These are phyloP conservation scores for Colletotrichum falcatum DNA, from an alignment of 2,329 filamentous ascomycete genomes.

Conservation along the genomic window DNA sequence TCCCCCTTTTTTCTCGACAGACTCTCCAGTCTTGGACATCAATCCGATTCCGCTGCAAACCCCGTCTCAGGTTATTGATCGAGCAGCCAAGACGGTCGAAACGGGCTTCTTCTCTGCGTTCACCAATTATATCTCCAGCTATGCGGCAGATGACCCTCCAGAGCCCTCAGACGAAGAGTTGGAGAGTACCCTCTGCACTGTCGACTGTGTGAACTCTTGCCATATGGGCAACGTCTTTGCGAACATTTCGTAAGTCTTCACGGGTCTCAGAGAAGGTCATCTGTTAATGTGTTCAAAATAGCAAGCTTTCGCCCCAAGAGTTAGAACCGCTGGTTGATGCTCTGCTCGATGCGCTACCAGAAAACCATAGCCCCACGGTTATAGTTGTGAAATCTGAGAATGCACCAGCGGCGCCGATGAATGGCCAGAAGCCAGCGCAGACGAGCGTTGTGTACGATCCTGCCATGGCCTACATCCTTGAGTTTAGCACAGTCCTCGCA, in stretches of 20 bases:
- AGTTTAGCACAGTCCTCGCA: constrained; percentile 86
- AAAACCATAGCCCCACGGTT: constrained; percentile 80
- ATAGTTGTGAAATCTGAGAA: constrained; percentile 92
- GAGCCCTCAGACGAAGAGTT: constrained; percentile 98
- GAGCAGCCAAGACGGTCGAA: constrained; percentile 81
- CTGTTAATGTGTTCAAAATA: constrained; percentile 43
- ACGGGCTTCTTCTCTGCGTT: constrained; percentile 92
- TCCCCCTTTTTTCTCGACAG: constrained; percentile 77
- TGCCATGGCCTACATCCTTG: constrained; percentile 87
- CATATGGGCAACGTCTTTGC: constrained; percentile 84
- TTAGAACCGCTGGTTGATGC: constrained; percentile 68
- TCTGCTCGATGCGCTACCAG: constrained; percentile 86
- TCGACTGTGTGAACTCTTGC: constrained; percentile 94
- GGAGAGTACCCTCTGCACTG: constrained; percentile 92
- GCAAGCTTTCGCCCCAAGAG: constrained; percentile 53
- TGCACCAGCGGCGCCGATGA: constrained; percentile 70
- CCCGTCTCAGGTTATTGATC: constrained; percentile 92
- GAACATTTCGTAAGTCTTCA: constrained; percentile 77
- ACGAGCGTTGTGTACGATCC: constrained; percentile 82
- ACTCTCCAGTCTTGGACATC: constrained; percentile 75
- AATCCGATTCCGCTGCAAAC: constrained; percentile 89
- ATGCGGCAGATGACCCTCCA: constrained; percentile 96
- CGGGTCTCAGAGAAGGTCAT: neutral
- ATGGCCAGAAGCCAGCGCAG: constrained; percentile 66
- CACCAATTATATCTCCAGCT: constrained; percentile 97